These are phyloP conservation scores for Bolboschoenoplectus hybrid DNA, from an alignment of 202 grass and related monocot species.

Conservation along the genomic window DNA sequence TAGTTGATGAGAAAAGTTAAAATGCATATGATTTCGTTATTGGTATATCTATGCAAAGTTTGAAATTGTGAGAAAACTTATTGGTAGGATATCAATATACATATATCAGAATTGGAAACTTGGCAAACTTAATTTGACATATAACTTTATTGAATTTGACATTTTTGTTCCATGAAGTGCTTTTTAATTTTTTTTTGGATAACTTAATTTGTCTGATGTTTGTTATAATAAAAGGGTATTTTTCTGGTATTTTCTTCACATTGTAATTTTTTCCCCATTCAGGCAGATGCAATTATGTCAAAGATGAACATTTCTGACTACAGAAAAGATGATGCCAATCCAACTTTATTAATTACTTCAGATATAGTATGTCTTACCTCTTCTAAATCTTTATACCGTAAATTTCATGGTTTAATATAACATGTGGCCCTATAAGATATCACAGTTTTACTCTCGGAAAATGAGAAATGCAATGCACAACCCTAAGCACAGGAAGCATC, in stretches of 20 bases:
- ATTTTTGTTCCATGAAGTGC: not conserved
- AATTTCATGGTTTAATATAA: not conserved
- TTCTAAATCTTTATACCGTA: not conserved
- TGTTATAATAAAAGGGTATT: not conserved
- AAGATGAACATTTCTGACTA: slow-evolving; percentile 75
- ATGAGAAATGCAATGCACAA: not conserved
- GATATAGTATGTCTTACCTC: slow-evolving; percentile 81
- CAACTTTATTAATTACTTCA: slow-evolving; percentile 83
- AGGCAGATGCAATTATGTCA: slow-evolving; percentile 91
- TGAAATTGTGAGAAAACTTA: not conserved
- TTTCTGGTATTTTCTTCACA: not conserved
- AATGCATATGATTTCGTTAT: not conserved
- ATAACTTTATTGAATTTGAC: not conserved
- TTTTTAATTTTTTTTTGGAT: not conserved
- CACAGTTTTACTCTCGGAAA: not conserved
- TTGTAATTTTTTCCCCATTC: slow-evolving; percentile 39
- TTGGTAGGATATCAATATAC: no score
- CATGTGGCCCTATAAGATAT: not conserved
- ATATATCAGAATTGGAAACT: not conserved
- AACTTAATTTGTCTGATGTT: not conserved
- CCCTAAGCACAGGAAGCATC: not conserved
- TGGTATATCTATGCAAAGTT: not conserved
- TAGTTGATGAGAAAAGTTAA: not conserved
- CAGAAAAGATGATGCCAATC: slow-evolving; percentile 53
- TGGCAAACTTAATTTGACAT: not conserved